phyloP scores from a whole-genome alignment of 1,284 basidiomycete genomes.

The Apiotrichum akiyoshidainum region DNA sequence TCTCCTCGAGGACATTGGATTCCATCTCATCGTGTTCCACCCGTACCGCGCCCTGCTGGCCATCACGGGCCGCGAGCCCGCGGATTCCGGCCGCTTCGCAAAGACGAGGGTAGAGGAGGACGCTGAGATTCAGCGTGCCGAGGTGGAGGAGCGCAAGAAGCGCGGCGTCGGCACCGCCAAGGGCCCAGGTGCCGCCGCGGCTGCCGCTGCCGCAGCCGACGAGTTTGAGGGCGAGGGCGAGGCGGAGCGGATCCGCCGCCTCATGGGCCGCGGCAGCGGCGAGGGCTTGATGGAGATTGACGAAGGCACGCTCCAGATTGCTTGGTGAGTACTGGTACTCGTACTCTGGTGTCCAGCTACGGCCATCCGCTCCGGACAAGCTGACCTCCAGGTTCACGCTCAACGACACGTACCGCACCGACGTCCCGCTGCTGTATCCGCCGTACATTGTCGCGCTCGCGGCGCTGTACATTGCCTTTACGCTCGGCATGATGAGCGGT shows the following conservation, averaged over 20 bases:
- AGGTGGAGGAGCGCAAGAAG: slow-evolving; percentile 30
- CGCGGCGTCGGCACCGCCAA: slow-evolving; percentile 29
- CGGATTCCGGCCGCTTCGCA: slow-evolving; percentile 44
- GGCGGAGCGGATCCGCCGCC: slow-evolving; percentile 34
- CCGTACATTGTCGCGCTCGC: slow-evolving; percentile 91
- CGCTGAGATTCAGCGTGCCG: slow-evolving; percentile 31
- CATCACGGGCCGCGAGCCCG: slow-evolving; percentile 60
- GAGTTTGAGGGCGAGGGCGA: slow-evolving; percentile 34
- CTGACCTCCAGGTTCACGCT: slow-evolving; percentile 74
- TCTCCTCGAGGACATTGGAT: slow-evolving; percentile 91
- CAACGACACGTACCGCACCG: slow-evolving; percentile 92
- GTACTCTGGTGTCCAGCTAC: neutral
- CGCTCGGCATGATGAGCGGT: slow-evolving; percentile 40
- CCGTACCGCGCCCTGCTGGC: slow-evolving; percentile 83
- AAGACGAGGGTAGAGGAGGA: slow-evolving; percentile 42
- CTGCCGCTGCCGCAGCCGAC: slow-evolving; percentile 7
- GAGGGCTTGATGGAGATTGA: slow-evolving; percentile 53
- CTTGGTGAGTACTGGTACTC: slow-evolving; percentile 47
- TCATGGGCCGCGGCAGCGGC: slow-evolving; percentile 47
- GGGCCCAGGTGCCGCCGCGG: slow-evolving; percentile 9
- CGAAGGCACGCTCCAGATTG: slow-evolving; percentile 53
- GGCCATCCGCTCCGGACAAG: neutral
- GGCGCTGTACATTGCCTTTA: slow-evolving; percentile 78
- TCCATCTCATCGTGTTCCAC: slow-evolving; percentile 89
- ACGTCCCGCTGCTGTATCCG: slow-evolving; percentile 84